Base-by-base conservation (phyloP, 2,329 filamentous ascomycete genomes). In the Catunica adiposa region DNA sequence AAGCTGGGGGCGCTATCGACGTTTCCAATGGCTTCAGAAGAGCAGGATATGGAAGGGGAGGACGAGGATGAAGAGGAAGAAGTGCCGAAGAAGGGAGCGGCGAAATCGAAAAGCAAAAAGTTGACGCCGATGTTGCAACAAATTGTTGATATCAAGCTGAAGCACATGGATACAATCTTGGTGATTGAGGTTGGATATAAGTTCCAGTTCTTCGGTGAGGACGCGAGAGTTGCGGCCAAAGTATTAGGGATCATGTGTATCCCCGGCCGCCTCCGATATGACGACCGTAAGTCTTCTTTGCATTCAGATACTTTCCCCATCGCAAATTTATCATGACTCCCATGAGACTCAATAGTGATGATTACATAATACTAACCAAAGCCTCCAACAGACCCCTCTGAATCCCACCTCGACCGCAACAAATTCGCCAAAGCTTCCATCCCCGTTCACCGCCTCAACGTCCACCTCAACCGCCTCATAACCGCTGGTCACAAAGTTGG, bases 151-250 rank as follows among this genome's bases (percentile, higher is more conserved):
- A 94, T 98, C 67, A 98, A 98, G 70, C 77, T 82, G 59, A 86
- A 90, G 62, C 83, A 97, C 65, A 77, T 88, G 71, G 92, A 97
- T 65, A 92, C 90, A 0, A 64, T 98, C 20, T 74, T 98, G 55
- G 85, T 97, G 11, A 82, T 97, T 54, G 90, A 98, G 66, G 92
- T 97, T 7, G 92, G 92, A 53, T 98, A 98, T 71, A 98, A 98
- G 66, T 98, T 94, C 69, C 83, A 86, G 34, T 95, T 98, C 71
- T 95, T 95, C 65, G 92, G 92, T 9, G 90, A 97, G 64, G 92
- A 98, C 71, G 92, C 92, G 7, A 79, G 89, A 54, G 79, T 81
- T 55, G 92, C 90, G 3, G 86, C 89, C 11, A 94, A 90, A 67
- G 88, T 90, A 66, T 74, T 98, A 51, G 86, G 88, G 58, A 96